phyloP scores from a whole-genome alignment of 768 basidiomycete species.

The Stropharia rugosoannulata region DNA sequence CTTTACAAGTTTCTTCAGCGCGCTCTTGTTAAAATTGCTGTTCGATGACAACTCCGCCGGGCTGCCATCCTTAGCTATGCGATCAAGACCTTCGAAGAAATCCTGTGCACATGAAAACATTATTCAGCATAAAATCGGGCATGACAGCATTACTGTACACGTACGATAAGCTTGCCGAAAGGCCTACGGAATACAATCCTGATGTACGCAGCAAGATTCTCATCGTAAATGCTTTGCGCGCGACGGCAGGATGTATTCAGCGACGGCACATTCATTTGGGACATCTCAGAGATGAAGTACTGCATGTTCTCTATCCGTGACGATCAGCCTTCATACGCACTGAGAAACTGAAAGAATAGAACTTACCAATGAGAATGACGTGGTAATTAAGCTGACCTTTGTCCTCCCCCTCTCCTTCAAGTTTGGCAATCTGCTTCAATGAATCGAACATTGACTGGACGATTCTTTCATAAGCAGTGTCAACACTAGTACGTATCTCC shows the following conservation, averaged over 20 bases:
- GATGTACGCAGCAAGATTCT: constrained; percentile 85
- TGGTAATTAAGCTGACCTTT: constrained; percentile 97
- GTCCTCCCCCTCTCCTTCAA: constrained; percentile 91
- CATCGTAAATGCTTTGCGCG: constrained; percentile 85
- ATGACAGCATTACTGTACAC: constrained; percentile 19
- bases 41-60: constrained; percentile 76
- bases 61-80: constrained; percentile 78
- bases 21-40: constrained; percentile 68
- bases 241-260: constrained; percentile 61
- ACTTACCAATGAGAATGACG: constrained; percentile 89
- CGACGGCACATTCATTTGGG: constrained; percentile 65
- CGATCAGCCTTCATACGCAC: not conserved
- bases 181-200: constrained; percentile 85
- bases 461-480: constrained; percentile 84
- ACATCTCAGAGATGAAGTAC: constrained; percentile 83
- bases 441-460: constrained; percentile 91
- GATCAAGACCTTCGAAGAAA: constrained; percentile 91
- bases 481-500: constrained; percentile 75
- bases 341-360: not conserved
- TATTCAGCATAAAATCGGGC: not conserved
- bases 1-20: constrained; percentile 82
- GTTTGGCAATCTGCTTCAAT: constrained; percentile 93
- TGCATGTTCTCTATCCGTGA: constrained; percentile 87
- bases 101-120: constrained; percentile 51
- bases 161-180: constrained; percentile 82